phyloP scores from a whole-genome alignment of 2,329 filamentous ascomycete species.

The Golovinomyces cichoracearum region DNA sequence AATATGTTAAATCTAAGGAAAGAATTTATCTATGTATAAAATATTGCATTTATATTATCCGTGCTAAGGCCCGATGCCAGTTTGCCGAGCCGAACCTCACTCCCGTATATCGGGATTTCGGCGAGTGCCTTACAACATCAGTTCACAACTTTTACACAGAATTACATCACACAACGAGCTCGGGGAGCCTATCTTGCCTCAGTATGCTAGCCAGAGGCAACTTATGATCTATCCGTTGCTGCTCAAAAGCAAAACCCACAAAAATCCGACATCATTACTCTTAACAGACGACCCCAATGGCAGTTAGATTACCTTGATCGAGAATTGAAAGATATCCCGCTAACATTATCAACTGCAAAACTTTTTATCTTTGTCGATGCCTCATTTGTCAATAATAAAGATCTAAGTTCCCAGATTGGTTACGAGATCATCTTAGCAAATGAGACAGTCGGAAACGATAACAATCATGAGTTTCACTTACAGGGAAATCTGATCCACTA shows the following conservation, averaged over 20 bases:
- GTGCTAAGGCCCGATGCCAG: too few species aligned
- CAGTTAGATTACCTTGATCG: background rate
- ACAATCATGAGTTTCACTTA: background rate
- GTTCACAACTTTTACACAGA: too few species aligned
- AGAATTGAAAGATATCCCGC: background rate
- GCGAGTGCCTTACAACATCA: too few species aligned
- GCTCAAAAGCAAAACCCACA: background rate
- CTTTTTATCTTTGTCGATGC: constrained; percentile 1
- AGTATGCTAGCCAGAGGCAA: constrained; percentile 2
- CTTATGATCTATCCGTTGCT: constrained; percentile 3
- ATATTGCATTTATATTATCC: too few species aligned
- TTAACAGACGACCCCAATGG: constrained; percentile 1
- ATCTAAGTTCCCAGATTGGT: background rate
- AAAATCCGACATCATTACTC: background rate
- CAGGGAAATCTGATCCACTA: background rate
- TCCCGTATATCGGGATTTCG: too few species aligned
- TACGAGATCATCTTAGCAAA: background rate
- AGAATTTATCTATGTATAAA: too few species aligned
- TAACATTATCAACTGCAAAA: background rate
- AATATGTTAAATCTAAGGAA: too few species aligned
- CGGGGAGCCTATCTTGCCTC: background rate
- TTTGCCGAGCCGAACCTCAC: too few species aligned
- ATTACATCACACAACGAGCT: too few species aligned
- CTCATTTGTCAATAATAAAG: constrained; percentile 1
- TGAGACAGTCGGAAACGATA: background rate